phyloP scores from a whole-genome alignment of 805 yeast species.

The Dipodascus albidus region DNA sequence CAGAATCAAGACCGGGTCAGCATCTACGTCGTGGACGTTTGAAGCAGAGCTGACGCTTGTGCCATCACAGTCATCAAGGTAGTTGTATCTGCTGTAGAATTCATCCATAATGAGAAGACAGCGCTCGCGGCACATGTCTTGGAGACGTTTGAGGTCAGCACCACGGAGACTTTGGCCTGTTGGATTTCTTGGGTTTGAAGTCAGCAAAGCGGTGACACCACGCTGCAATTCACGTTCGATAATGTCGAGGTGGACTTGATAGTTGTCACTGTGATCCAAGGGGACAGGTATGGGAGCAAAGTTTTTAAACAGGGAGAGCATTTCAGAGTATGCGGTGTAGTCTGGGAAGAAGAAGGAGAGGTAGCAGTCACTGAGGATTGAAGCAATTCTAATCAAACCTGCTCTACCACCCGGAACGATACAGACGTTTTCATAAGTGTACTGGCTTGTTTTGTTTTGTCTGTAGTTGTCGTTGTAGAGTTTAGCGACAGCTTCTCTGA shows the following conservation, averaged over 20 bases:
- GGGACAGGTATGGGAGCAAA: slow-evolving; percentile 56
- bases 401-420: slow-evolving; percentile 58
- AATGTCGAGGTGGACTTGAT: slow-evolving; percentile 41
- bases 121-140: slow-evolving; percentile 37
- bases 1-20: slow-evolving; percentile 46
- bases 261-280: slow-evolving; percentile 43
- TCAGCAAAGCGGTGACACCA: slow-evolving; percentile 44
- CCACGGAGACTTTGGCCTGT: slow-evolving; percentile 44
- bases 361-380: slow-evolving; percentile 47
- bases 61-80: slow-evolving; percentile 41
- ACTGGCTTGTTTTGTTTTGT: slow-evolving; percentile 36
- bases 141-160: slow-evolving; percentile 36
- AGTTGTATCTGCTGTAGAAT: slow-evolving; percentile 48
- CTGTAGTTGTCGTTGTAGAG: slow-evolving; percentile 45
- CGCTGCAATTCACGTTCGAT: slow-evolving; percentile 41
- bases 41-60: slow-evolving; percentile 40
- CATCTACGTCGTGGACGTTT: slow-evolving; percentile 41
- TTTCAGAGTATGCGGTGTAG: slow-evolving; percentile 55
- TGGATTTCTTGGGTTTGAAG: slow-evolving; percentile 54
- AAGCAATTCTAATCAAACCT: slow-evolving; percentile 50
- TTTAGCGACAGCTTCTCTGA: slow-evolving; percentile 48
- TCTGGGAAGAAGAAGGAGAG: slow-evolving; percentile 50
- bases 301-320: slow-evolving; percentile 50
- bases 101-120: slow-evolving; percentile 55
- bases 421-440: slow-evolving; percentile 49